Evolutionary conservation across 2,329 filamentous ascomycete species (phyloP).

Genomic region (Pseudogymnoascus sp.): DNA sequence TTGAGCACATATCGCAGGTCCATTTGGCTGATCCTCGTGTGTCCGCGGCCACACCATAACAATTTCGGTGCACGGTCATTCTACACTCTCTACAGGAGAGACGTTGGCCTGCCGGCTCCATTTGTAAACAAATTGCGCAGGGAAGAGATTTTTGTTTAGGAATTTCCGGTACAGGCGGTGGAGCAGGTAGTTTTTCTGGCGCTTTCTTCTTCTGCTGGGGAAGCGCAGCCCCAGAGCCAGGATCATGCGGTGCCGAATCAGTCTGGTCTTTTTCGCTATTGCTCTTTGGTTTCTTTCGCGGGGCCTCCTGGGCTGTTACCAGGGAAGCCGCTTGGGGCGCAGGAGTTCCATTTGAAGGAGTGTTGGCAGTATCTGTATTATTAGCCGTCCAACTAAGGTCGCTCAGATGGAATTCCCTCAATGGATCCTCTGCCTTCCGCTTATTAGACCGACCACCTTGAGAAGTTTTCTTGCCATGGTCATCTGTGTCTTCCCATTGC

Average conservation of each 20-base stretch:
- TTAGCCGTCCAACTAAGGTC: conserved; percentile 48
- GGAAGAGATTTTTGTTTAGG: conserved; percentile 38
- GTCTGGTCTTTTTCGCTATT: conserved; percentile 40
- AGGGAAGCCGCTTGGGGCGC: conserved; percentile 21
- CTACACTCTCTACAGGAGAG: conserved; percentile 81
- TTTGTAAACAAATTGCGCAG: conserved; percentile 73
- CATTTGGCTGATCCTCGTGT: conserved; percentile 66
- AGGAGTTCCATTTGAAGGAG: conserved; percentile 21
- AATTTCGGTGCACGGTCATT: conserved; percentile 81
- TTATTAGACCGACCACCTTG: conserved; percentile 79
- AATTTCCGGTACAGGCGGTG: neutral
- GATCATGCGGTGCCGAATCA: conserved; percentile 40
- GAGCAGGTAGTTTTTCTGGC: conserved; percentile 42
- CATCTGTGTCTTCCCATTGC: conserved; percentile 89
- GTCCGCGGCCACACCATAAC: conserved; percentile 76
- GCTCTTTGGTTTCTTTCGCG: conserved; percentile 57
- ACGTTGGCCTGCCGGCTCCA: conserved; percentile 63
- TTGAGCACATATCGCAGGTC: conserved; percentile 92
- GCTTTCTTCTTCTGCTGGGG: conserved; percentile 42
- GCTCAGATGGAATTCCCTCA: conserved; percentile 47
- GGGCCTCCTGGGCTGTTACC: conserved; percentile 41
- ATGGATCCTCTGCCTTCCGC: conserved; percentile 83
- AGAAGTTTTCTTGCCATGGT: conserved; percentile 79
- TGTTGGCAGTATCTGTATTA: conserved; percentile 13
- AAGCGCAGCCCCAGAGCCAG: conserved; percentile 22